Base-by-base conservation (phyloP, 2,329 filamentous ascomycete genomes). In the Cladophialophora immunda region DNA sequence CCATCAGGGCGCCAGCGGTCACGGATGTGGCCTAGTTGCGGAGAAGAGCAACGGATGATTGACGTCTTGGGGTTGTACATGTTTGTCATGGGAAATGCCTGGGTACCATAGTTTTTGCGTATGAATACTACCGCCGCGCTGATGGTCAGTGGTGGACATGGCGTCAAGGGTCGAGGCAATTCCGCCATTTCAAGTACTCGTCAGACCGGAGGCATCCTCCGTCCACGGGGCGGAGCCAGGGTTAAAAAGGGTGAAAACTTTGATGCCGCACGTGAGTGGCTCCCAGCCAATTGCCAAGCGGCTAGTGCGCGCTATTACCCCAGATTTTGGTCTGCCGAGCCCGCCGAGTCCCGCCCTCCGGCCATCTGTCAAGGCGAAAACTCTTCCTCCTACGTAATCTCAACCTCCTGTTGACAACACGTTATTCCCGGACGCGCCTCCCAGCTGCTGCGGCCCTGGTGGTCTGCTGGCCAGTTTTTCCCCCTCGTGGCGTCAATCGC, bases 371-470 rank as follows among this genome's bases (percentile, higher is more conserved):
- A 19, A 34, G 17, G 22, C 58, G 27, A 64, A 32, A 32, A 17
- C 17, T 22, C n/a, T 57, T 61, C 65, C 47, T 50, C 55, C 62
- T 69, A 69, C 67, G 67, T 69, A 69, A 69, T 69, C 36, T 52
- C 50, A 61, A 38, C 47, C 56, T 64, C 38, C 29, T 57, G 34
- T 53, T 69, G 67, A 69, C 67, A 69, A 57, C 59, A 69, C 67
- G 57, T 55, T 57, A 63, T 61, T 62, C 45, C 36, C 5, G 38
- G 2, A 5, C 22, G 19, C 45, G n/a, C 11, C 29, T 54, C n/a
- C 19, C 19, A 52, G 15, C 58, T 50, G n/a, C n/a, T n/a, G n/a
- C n/a, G n/a, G n/a, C n/a, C n/a, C n/a, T n/a, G n/a, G n/a, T 32
- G 27, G 19, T 4, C 32, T 52, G 58, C 47, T 50, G 13, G 50